Evolutionary conservation across 495 filamentous ascomycete genomes (phyloP).

Genomic region (Cudoniella acicularis): DNA sequence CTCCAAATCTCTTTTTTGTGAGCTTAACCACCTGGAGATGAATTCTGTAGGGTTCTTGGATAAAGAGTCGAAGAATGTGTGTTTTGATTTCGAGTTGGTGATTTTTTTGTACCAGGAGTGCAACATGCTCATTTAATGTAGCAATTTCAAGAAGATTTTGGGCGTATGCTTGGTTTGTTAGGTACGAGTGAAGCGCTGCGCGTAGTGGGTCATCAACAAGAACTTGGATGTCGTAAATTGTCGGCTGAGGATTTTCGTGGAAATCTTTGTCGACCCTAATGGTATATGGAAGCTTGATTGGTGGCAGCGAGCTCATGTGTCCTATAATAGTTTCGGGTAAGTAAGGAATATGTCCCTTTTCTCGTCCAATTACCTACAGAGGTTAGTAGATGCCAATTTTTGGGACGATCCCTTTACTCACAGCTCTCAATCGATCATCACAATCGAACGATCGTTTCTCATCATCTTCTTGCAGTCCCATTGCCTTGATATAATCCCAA

Average conservation of each 20-base stretch:
- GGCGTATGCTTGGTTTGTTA: constrained; percentile 51
- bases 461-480: constrained; percentile 85
- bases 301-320: constrained; percentile 75
- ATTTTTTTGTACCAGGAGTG: constrained; percentile 74
- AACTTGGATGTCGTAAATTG: constrained; percentile 86
- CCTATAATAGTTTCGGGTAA: constrained; percentile 70
- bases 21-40: constrained; percentile 76
- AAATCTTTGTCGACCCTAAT: constrained; percentile 90
- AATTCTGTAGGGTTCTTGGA: constrained; percentile 79
- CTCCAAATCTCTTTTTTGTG: constrained; percentile 86
- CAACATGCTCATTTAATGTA: constrained; percentile 76
- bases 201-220: constrained; percentile 79
- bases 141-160: constrained; percentile 66
- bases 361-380: constrained; percentile 68
- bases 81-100: constrained; percentile 74
- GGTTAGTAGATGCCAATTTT: constrained; percentile 9
- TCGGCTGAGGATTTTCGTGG: constrained; percentile 61
- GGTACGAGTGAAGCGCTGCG: constrained; percentile 58
- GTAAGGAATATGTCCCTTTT: constrained; percentile 83
- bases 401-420: constrained; percentile 38
- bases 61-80: constrained; percentile 74
- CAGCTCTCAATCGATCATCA: constrained; percentile 73
- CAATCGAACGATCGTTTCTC: constrained; percentile 89
- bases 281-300: constrained; percentile 83
- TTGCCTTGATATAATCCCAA: constrained; percentile 90